Evolutionary conservation across 1,284 basidiomycete species (phyloP).

Genomic region (Cutaneotrichosporon sp.): DNA sequence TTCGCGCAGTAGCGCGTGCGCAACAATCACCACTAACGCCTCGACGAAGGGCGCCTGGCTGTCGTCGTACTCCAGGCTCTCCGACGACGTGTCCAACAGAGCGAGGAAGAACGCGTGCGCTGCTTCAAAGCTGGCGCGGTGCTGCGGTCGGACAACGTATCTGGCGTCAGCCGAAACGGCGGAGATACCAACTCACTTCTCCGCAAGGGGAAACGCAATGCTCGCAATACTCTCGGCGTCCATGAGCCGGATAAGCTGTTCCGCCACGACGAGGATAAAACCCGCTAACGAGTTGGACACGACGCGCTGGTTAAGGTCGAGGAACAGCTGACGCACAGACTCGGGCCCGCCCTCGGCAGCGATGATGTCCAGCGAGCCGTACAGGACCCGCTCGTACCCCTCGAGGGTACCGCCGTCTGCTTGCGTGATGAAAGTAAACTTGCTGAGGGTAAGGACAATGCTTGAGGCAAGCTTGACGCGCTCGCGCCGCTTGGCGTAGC

Average conservation of each 20-base stretch:
- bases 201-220: constrained; percentile 21
- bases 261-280: constrained; percentile 25
- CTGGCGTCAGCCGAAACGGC: constrained; percentile 15
- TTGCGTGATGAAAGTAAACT: constrained; percentile 21
- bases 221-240: constrained; percentile 17
- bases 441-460: constrained; percentile 21
- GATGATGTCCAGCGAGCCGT: constrained; percentile 32
- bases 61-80: constrained; percentile 2
- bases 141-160: constrained; percentile 20
- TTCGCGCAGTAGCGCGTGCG: constrained; percentile 25
- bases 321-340: constrained; percentile 4
- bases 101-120: constrained; percentile 32
- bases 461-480: constrained; percentile 10
- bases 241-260: constrained; percentile 29
- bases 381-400: constrained; percentile 27
- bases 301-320: not conserved
- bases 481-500: constrained; percentile 4
- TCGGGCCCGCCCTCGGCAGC: constrained; percentile 15
- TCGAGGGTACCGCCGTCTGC: constrained; percentile 16
- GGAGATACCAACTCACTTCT: constrained; percentile 18
- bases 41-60: constrained; percentile 25
- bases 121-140: constrained; percentile 31
- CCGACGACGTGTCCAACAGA: constrained; percentile 19
- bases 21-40: constrained; percentile 22
- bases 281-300: constrained; percentile 14